Evolutionary conservation across 2,329 filamentous ascomycete species (phyloP), one percentile per base, ranked within the genome.

Genomic region (Cercospora zeae-maydis): DNA sequence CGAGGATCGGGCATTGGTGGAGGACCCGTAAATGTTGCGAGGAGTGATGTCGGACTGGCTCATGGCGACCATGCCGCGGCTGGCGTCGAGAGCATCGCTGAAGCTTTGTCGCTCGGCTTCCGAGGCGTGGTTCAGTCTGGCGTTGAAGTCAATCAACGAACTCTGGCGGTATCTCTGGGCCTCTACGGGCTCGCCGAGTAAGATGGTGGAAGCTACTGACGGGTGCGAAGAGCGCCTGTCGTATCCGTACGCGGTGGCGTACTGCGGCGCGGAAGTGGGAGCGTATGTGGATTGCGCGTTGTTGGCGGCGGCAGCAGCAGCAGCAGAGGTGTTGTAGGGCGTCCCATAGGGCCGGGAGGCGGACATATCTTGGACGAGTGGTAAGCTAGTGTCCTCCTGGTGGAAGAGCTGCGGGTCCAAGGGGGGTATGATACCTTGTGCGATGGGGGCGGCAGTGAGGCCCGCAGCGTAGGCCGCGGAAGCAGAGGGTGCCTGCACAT

Each of bases 61-160:
- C 84, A 98, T 90, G 37, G 92, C 92, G 27, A 97, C 85, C 91
- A 98, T 97, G 70, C 92, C 92, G 65, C 95, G 90, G 75, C 92
- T 93, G 24, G 93, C 93, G 76, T 97, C 93, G 61, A 98, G 86
- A 30, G 92, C 91, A 74, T 97, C 93, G 69, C 89, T 91, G 76
- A 93, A 96, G 70, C 88, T 89, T 70, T 88, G 83, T 60, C 83
- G 81, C 55, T 81, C 87, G 74, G 79, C 85, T 80, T 78, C 84
- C 76, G 78, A 81, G 31, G 73, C 70, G 57, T 85, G 78, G 68
- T 79, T 81, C 76, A 86, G 84, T 78, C 84, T 83, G 76, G 80
- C 78, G 63, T 66, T 69, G 77, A 83, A 82, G 85, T 89, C 86
- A 88, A 87, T 82, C 77, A 86, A 78, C 73, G 85, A 84, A 76